phyloP scores from a whole-genome alignment of 306 rosid genomes.

The Vigna radiata region DNA sequence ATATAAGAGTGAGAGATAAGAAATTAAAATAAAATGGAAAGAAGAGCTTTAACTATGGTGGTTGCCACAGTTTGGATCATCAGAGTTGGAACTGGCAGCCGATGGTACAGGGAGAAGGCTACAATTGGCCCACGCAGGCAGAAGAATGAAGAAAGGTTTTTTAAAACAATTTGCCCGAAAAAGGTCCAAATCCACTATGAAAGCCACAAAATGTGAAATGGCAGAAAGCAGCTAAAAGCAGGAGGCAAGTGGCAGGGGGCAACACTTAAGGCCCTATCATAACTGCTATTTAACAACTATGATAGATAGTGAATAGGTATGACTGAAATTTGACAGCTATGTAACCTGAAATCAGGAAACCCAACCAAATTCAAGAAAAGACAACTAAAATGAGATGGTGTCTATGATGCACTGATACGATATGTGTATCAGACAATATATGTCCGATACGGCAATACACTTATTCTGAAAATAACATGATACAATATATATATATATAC shows the following conservation, averaged over 20 bases:
- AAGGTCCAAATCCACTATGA: not conserved
- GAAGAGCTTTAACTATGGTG: not conserved
- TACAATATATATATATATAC: no score
- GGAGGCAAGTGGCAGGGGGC: not conserved
- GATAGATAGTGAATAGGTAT: not conserved
- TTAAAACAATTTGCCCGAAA: not conserved
- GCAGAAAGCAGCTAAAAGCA: not conserved
- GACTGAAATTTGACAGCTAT: constrained; percentile 34
- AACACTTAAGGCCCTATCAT: not conserved
- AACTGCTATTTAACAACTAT: not conserved
- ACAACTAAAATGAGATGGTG: constrained; percentile 3
- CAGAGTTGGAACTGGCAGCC: not conserved
- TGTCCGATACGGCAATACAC: no score
- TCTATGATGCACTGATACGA: no score
- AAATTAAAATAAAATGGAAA: not conserved
- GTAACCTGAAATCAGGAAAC: constrained; percentile 7
- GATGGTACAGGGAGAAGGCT: not conserved
- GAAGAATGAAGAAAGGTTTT: not conserved
- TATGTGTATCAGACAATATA: no score
- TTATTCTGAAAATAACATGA: no score
- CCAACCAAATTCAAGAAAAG: constrained; percentile 22
- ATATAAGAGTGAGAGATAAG: not conserved
- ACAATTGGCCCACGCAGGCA: not conserved
- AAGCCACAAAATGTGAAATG: not conserved
- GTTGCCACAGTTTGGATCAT: not conserved